phyloP scores from a whole-genome alignment of 768 basidiomycete species.

The Lenzites betulinus region DNA sequence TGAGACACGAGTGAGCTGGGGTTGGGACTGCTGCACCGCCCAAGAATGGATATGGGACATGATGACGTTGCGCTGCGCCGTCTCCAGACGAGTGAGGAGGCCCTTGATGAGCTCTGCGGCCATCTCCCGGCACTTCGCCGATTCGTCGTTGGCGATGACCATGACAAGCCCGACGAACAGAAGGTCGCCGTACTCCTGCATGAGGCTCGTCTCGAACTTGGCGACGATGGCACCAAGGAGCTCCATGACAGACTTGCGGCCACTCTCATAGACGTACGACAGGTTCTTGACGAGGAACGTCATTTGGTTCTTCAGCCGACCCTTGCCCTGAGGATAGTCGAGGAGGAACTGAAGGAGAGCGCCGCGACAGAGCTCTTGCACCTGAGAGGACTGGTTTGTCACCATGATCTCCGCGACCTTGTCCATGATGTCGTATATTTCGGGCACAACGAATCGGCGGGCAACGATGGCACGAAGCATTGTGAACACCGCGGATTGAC shows the following conservation, averaged over 20 bases:
- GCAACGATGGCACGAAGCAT: conserved; percentile 89
- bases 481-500: conserved; percentile 85
- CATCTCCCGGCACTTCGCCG: conserved; percentile 86
- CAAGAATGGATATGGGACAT: conserved; percentile 78
- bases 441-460: conserved; percentile 90
- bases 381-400: conserved; percentile 86
- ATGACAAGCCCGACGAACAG: conserved; percentile 91
- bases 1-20: conserved; percentile 69
- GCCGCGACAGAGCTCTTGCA: conserved; percentile 89
- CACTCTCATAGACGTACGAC: conserved; percentile 87
- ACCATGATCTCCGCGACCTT: conserved; percentile 90
- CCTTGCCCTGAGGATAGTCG: conserved; percentile 96
- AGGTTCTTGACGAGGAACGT: conserved; percentile 91
- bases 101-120: conserved; percentile 80
- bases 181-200: conserved; percentile 82
- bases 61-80: conserved; percentile 54
- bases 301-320: conserved; percentile 85
- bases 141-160: conserved; percentile 93
- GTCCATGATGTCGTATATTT: conserved; percentile 97
- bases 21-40: conserved; percentile 63
- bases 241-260: conserved; percentile 92
- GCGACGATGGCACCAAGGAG: conserved; percentile 78
- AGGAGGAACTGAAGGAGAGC: conserved; percentile 92
- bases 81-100: conserved; percentile 70
- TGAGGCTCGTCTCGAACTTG: conserved; percentile 78